These are phyloP conservation scores for Vickermania ingenoplastis DNA, from an alignment of 208 protist genomes.

Conservation along the genomic window DNA sequence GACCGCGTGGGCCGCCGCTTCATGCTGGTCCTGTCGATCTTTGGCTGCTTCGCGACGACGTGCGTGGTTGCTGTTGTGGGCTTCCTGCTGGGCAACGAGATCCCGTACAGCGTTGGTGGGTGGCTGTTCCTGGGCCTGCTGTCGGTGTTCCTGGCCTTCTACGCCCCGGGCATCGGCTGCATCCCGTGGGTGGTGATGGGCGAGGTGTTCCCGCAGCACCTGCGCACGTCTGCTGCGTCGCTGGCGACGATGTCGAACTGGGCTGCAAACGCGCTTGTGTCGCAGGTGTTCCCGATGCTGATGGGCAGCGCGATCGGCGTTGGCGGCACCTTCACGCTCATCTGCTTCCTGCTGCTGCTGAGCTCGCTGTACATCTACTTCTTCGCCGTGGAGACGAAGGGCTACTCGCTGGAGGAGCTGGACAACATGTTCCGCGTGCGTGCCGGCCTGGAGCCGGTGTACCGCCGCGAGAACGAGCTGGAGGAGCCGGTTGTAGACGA, in stretches of 20 bases:
- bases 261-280: constrained; percentile 77
- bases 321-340: constrained; percentile 68
- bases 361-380: constrained; percentile 63
- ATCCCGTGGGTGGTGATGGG: constrained; percentile 89
- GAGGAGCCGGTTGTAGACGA: neutral
- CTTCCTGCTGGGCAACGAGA: constrained; percentile 42
- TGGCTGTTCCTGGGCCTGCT: constrained; percentile 74
- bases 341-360: no score
- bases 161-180: constrained; percentile 78
- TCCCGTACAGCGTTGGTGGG: constrained; percentile 40
- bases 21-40: constrained; percentile 59
- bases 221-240: constrained; percentile 66
- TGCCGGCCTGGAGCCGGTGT: constrained; percentile 26
- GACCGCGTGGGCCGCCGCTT: constrained; percentile 66
- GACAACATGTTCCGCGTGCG: constrained; percentile 57
- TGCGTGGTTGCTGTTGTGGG: constrained; percentile 45
- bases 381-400: constrained; percentile 84
- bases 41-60: constrained; percentile 49
- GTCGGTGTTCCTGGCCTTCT: constrained; percentile 70
- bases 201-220: constrained; percentile 80
- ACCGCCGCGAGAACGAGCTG: neutral
- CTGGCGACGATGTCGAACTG: constrained; percentile 90
- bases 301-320: constrained; percentile 77
- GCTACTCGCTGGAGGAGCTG: no score
- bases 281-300: constrained; percentile 79